Evolutionary conservation across 345 rosid genomes (phyloP), one percentile per base, ranked within the genome.

Genomic region (Populus euphratica): DNA sequence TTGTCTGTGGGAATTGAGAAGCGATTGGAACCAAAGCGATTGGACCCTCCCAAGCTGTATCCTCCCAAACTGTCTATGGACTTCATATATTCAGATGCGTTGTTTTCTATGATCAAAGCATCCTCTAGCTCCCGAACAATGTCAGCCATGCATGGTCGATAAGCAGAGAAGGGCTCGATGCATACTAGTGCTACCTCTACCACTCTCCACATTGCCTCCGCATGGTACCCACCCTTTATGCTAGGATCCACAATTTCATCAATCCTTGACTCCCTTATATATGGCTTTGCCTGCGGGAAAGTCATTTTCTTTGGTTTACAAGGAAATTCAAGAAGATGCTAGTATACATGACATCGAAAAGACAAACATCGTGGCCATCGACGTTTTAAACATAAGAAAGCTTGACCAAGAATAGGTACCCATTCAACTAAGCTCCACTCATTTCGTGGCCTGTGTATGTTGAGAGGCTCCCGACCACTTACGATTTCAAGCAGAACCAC

Each of bases 351-450:
- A 38, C 41, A 38, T 38, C 41, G 41, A 38, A 8, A 38, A 38
- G 41, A 38, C 41, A 38, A 9, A 9, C 41, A 6, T 38, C 41
- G 41, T 38, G 41, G 41, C 41, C 41, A 38, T 38, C 8, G 8
- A 8, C 41, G 41, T 38, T 38, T 38, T 41, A 41, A 10, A 41
- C 14, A 41, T 41, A 0, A 63, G 36, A 69, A n/a, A 70, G 49
- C 69, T 38, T 39, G 68, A n/a, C 33, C 27, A 9, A 25, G 50
- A 39, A 66, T 0, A 47, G 83, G 23, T 88, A 89, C 94, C 94
- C 92, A 91, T 89, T 91, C 94, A 56, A 91, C 90, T 83, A 91
- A 87, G 82, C 92, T 91, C 94, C 92, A 88, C 66, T 91, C 92
- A 8, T 85, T 83, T 31, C 86, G 83, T 10, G 92, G 92, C 87